Conservation (phyloP, 768 basidiomycete genomes). For the Hirschioporus abietinus region DNA sequence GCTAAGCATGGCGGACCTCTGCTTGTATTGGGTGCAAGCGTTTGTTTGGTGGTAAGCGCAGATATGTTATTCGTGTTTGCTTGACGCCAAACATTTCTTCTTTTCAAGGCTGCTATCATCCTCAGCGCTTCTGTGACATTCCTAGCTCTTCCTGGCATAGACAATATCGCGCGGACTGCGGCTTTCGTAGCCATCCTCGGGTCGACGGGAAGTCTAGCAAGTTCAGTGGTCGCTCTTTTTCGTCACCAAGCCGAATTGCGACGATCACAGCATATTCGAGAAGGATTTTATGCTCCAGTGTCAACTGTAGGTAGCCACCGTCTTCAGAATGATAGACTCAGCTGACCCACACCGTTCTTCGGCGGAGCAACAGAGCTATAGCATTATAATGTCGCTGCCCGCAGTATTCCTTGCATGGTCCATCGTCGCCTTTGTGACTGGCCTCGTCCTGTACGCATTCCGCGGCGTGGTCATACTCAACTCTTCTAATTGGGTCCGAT, state of each 20-base stretch:
- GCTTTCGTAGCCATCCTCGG: conserved; percentile 65
- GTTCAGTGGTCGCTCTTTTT: conserved; percentile 65
- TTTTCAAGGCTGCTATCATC: conserved; percentile 65
- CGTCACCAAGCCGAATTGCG: conserved; percentile 64
- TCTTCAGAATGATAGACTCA: conserved; percentile 3
- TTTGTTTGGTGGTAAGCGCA: conserved; percentile 54
- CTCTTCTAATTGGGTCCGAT: conserved; percentile 34
- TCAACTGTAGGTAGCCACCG: conserved; percentile 2
- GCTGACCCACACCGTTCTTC: neutral
- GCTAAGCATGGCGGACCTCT: conserved; percentile 45
- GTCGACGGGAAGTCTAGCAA: conserved; percentile 63
- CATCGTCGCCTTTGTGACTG: conserved; percentile 61
- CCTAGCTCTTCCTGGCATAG: conserved; percentile 71
- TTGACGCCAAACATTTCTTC: conserved; percentile 7
- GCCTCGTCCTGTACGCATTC: conserved; percentile 61
- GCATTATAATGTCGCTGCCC: conserved; percentile 64
- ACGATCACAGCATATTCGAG: conserved; percentile 40
- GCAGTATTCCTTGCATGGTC: conserved; percentile 71
- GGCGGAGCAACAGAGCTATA: conserved; percentile 39
- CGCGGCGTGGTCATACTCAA: conserved; percentile 41
- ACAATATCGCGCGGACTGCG: conserved; percentile 54
- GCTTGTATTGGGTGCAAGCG: conserved; percentile 60
- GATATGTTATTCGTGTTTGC: conserved; percentile 1
- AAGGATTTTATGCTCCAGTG: conserved; percentile 42
- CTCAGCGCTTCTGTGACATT: conserved; percentile 80